Percentiles rank a stretch among this genome's conserved stretches.
Evolutionary conservation across 2,329 filamentous ascomycete genomes (phyloP).

Genomic region (Talaromyces rugulosus): DNA sequence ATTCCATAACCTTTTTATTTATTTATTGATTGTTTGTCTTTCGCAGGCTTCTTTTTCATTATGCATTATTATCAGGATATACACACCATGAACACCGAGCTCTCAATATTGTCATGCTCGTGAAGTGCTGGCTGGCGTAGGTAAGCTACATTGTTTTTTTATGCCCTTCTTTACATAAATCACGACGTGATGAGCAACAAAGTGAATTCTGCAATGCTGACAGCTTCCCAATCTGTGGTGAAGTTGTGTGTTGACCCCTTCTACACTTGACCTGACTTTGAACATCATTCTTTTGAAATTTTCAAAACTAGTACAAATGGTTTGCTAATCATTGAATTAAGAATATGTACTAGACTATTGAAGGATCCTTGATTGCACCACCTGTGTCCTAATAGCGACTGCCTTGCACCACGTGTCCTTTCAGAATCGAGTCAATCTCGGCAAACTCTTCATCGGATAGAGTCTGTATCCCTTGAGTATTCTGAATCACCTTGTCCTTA

Average conservation of each 20-base stretch:
- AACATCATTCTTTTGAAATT: neutral
- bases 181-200: constrained; percentile 32
- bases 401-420: constrained; percentile 38
- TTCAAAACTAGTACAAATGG: neutral
- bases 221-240: constrained; percentile 34
- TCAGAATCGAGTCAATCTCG: constrained; percentile 50
- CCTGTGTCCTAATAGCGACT: constrained; percentile 19
- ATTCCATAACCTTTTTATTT: too few species aligned
- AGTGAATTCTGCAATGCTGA: constrained; percentile 46
- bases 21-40: neutral
- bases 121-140: neutral
- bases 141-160: constrained; percentile 7
- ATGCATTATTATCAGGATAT: neutral
- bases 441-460: constrained; percentile 39
- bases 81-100: neutral
- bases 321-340: constrained; percentile 3
- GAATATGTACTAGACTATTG: constrained; percentile 10
- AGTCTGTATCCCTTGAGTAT: constrained; percentile 31
- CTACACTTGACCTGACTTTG: constrained; percentile 45
- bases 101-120: neutral
- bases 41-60: neutral
- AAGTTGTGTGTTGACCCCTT: constrained; percentile 42
- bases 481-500: constrained; percentile 37
- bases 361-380: constrained; percentile 11
- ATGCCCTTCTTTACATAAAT: constrained; percentile 10